Evolutionary conservation across 2,329 filamentous ascomycete species (phyloP).

Genomic region (Diaporthe caulivora): DNA sequence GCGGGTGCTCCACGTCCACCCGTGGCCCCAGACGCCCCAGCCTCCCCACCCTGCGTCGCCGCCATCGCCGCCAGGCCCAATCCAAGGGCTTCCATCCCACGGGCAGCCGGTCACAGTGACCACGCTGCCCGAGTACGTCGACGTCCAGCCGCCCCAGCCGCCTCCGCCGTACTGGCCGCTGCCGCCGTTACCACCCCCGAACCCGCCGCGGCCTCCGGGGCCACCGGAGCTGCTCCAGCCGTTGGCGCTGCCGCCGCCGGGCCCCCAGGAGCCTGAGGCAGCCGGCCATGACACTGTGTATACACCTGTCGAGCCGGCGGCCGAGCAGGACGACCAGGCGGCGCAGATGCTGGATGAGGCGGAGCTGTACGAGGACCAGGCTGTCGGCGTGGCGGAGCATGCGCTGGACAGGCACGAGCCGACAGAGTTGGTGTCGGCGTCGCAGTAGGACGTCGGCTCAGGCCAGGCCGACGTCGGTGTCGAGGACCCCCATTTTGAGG

Average conservation of each 20-base stretch:
- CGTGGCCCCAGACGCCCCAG: slow-evolving; percentile 56
- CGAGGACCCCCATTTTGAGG: slow-evolving; percentile 51
- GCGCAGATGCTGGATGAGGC: slow-evolving; percentile 57
- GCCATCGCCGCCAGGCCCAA: slow-evolving; percentile 52
- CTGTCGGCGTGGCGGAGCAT: slow-evolving; percentile 49
- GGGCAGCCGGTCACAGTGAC: slow-evolving; percentile 58
- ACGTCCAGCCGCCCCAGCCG: slow-evolving; percentile 41
- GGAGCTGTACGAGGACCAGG: slow-evolving; percentile 48
- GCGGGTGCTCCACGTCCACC: slow-evolving; percentile 53
- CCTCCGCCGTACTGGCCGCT: slow-evolving; percentile 29
- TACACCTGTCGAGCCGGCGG: slow-evolving; percentile 53
- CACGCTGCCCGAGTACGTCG: slow-evolving; percentile 53
- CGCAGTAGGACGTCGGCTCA: slow-evolving; percentile 49
- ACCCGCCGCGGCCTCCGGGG: slow-evolving; percentile 32
- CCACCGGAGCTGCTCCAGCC: neutral
- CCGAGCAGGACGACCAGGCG: slow-evolving; percentile 53
- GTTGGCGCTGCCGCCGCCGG: slow-evolving; percentile 30
- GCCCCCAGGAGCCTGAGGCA: slow-evolving; percentile 43
- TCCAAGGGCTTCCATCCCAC: slow-evolving; percentile 56
- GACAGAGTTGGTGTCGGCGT: slow-evolving; percentile 46
- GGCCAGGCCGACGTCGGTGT: slow-evolving; percentile 47
- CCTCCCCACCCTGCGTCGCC: slow-evolving; percentile 55
- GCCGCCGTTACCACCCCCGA: slow-evolving; percentile 32
- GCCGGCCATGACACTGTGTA: slow-evolving; percentile 54
- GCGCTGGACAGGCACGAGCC: slow-evolving; percentile 47